Conservation (phyloP, 177 flowering plant species). For the Vitis hybrid region DNA sequence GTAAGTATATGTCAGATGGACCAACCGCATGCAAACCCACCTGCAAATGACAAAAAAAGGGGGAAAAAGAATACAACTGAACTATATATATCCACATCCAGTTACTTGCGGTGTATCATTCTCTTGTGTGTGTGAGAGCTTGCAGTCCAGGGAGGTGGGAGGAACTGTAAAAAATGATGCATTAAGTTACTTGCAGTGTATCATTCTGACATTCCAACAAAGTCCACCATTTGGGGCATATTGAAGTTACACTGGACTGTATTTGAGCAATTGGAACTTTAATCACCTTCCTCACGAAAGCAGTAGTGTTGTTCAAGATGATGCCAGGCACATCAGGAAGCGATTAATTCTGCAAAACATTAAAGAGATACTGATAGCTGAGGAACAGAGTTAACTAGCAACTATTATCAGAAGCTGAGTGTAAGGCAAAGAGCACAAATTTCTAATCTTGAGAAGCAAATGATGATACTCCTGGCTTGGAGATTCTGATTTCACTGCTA, state of each 20-base stretch:
- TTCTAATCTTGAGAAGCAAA: too few relatives aligned
- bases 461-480: too few relatives aligned
- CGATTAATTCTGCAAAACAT: slow-evolving; percentile 63
- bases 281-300: neutral
- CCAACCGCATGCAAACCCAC: slow-evolving; percentile 23
- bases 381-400: too few relatives aligned
- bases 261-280: neutral
- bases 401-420: too few relatives aligned
- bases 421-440: too few relatives aligned
- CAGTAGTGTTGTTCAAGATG: slow-evolving; percentile 3
- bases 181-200: neutral
- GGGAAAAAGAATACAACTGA: neutral
- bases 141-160: neutral
- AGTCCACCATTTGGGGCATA: neutral
- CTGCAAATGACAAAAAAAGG: slow-evolving; percentile 8
- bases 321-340: slow-evolving; percentile 73
- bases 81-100: too few relatives aligned
- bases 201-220: neutral
- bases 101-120: too few relatives aligned
- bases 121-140: too few relatives aligned
- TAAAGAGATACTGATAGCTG: neutral
- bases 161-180: neutral
- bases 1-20: slow-evolving; percentile 10
- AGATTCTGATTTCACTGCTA: too few relatives aligned
- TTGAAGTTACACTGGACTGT: neutral